Evolutionary conservation across 139 green algal species (phyloP).

Genomic region (Tetradesmus lagerheimii): DNA sequence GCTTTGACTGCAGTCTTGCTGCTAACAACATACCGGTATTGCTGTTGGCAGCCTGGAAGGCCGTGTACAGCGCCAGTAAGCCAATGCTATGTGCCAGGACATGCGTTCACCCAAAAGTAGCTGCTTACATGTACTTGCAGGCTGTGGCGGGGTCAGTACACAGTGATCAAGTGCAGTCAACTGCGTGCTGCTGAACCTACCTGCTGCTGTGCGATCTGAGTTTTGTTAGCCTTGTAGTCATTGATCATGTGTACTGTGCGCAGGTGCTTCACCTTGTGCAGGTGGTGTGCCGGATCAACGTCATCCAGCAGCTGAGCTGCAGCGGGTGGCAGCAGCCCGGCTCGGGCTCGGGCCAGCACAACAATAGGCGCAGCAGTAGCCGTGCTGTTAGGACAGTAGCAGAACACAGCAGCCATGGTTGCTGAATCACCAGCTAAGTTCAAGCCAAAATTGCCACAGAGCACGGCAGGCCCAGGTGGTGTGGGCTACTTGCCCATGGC

Average conservation of each 20-base stretch:
- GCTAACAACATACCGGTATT: conserved; percentile 1
- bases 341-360: not conserved
- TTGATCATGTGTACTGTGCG: not conserved
- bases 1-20: not conserved
- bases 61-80: not conserved
- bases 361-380: not conserved
- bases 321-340: not conserved
- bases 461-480: not conserved
- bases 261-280: not conserved
- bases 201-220: not conserved
- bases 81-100: not conserved
- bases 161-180: not conserved
- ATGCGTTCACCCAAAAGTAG: not conserved
- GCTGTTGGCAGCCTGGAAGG: not conserved
- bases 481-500: conserved; percentile 20
- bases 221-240: not conserved
- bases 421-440: conserved; percentile 12
- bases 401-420: conserved; percentile 24
- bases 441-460: conserved; percentile 22
- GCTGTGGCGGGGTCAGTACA: not conserved
- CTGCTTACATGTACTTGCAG: not conserved
- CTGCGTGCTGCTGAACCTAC: not conserved
- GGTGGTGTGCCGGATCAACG: not conserved
- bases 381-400: not conserved
- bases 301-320: not conserved